Conservation (phyloP, 768 basidiomycete genomes). For the Daedaleopsis sinensis region DNA sequence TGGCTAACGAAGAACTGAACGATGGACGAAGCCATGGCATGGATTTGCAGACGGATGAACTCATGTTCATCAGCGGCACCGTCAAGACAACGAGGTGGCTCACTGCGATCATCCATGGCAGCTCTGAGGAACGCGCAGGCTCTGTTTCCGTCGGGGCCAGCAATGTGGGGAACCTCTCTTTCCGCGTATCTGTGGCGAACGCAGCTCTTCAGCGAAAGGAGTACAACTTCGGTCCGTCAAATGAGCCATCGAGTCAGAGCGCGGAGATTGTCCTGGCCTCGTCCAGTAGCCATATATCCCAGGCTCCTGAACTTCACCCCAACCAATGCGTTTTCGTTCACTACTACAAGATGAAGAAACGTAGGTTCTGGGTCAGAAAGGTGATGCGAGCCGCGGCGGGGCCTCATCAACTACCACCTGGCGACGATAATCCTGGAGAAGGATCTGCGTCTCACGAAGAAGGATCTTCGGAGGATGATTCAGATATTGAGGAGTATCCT, state of each 20-base stretch:
- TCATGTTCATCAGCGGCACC: slow-evolving; percentile 14
- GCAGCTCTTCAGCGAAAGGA: not conserved
- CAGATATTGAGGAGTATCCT: not conserved
- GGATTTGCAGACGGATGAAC: not conserved
- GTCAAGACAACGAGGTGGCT: slow-evolving; percentile 15
- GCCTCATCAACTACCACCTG: slow-evolving; percentile 9
- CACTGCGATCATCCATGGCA: not conserved
- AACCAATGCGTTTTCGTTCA: slow-evolving; percentile 19
- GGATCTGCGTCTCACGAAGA: not conserved
- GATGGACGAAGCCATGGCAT: not conserved
- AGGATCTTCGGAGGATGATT: not conserved
- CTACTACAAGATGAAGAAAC: slow-evolving; percentile 20
- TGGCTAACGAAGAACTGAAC: slow-evolving; percentile 13
- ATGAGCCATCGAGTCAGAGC: no score
- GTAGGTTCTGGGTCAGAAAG: not conserved
- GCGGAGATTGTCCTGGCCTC: no score
- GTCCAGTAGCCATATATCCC: no score
- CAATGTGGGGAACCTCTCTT: not conserved
- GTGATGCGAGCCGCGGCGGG: slow-evolving; percentile 17
- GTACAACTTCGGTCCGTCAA: slow-evolving; percentile 1
- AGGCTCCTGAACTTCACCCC: no score
- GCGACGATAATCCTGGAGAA: not conserved
- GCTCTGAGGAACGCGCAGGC: not conserved
- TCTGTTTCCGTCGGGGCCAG: not conserved
- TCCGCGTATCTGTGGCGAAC: not conserved